Base-by-base conservation (phyloP, 2,329 filamentous ascomycete genomes). In the Pseudogymnoascus sp. region DNA sequence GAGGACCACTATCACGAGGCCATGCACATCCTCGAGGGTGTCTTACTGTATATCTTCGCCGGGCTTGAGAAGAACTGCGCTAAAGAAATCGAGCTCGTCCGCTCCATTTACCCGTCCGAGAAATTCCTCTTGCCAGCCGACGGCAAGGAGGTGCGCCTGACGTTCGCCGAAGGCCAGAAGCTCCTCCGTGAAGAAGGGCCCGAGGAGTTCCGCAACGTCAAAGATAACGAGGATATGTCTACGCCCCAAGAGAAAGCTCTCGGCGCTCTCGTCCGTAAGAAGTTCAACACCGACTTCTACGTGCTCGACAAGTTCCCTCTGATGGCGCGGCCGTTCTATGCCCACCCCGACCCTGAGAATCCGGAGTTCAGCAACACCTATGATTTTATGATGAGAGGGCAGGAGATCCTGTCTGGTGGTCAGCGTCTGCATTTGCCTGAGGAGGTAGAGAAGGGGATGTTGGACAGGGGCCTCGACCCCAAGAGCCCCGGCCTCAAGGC, bases 251-350 rank as follows among this genome's bases (percentile, higher is more conserved):
- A 95, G 75, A 93, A 93, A 78, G 90, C 89, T n/a, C 87, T 98
- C 7, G 95, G 95, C 64, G 87, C 86, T 26, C 82, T 98, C 59
- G 86, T 98, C 68, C 88, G 90, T 63, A 83, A 90, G 70, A 97
- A 96, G 78, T 96, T 89, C 82, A 85, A 89, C 74, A 95, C 92
- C 65, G 95, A 99, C 79, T 98, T 98, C 79, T 98, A 96, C 79
- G 88, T 96, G 22, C 84, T 99, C 66, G 93, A 98, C 81, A 95
- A 98, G 78, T 99, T 96, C 82, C 95, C 95, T 50, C 87, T 95
- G 75, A 81, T 82, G 38, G 90, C 95, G 19, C 86, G 95, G 31
- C 93, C 93, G 4, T 96, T 96, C 78, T 98, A 97, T 78, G 92
- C 93, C 66, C 91, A 93, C 79, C 86, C 90, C 62, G 89, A 90